phyloP scores from a whole-genome alignment of 768 basidiomycete species.

The Russula sp. region DNA sequence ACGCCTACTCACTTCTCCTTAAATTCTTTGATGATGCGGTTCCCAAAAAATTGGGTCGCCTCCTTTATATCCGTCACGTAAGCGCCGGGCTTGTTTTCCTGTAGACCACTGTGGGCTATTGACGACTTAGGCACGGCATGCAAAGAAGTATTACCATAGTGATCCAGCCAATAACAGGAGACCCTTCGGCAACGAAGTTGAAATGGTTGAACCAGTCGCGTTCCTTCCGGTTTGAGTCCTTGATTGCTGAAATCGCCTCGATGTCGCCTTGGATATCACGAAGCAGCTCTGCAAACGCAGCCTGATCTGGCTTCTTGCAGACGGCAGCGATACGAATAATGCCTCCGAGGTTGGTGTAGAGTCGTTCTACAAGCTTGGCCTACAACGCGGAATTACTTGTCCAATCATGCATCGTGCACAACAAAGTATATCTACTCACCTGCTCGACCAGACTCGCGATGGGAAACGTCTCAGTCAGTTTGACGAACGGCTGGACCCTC shows the following conservation, averaged over 20 bases:
- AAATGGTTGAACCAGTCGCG: conserved; percentile 81
- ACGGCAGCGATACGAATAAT: conserved; percentile 60
- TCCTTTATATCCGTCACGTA: conserved; percentile 83
- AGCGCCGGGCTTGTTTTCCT: conserved; percentile 75
- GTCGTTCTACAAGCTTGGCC: conserved; percentile 62
- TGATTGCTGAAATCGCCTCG: conserved; percentile 69
- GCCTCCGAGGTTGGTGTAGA: conserved; percentile 61
- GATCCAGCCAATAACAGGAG: conserved; percentile 83
- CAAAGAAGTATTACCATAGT: conserved; percentile 45
- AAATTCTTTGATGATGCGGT: conserved; percentile 86
- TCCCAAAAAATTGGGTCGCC: conserved; percentile 79
- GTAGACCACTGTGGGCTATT: background rate
- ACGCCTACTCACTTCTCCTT: conserved; percentile 71
- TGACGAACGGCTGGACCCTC: conserved; percentile 67
- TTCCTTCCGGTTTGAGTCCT: conserved; percentile 75
- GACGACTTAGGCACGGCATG: background rate
- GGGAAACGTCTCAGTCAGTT: conserved; percentile 66
- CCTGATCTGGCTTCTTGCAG: conserved; percentile 76
- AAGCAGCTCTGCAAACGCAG: conserved; percentile 51
- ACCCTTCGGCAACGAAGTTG: conserved; percentile 75
- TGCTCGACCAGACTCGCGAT: conserved; percentile 68
- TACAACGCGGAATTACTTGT: conserved; percentile 29
- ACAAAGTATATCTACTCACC: conserved; percentile 40
- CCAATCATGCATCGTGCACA: background rate
- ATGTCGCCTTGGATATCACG: conserved; percentile 65